Evolutionary conservation across 2,329 filamentous ascomycete species (phyloP), one percentile per base, ranked within the genome.

Genomic region (Ophiocordyceps camponoti-rufipedis): DNA sequence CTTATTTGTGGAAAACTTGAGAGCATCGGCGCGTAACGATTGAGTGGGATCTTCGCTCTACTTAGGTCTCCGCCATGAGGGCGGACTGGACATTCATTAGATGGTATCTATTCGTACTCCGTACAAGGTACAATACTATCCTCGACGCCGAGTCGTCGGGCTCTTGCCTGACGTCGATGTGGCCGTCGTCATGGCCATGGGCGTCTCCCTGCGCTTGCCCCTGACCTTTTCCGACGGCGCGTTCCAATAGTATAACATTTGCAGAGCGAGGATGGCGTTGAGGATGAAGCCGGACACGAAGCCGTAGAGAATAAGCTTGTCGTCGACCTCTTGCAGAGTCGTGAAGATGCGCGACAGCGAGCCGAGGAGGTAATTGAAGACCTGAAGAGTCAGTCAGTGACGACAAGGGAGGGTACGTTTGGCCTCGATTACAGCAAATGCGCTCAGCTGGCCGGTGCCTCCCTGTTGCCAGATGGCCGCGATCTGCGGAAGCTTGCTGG

Each of bases 211-310:
- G 46, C 58, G 59, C 59, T 70, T 70, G 46, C 59, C 60, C 54
- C 64, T 62, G 41, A 58, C 58, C 56, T 68, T 69, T 50, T 62
- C 58, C 13, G 72, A 68, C 10, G 74, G 72, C 8, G 71, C 66
- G 57, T 95, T 94, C 91, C 91, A 98, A 71, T 96, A 96, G 66
- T 88, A 94, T 28, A 94, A 59, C 82, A 98, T 91, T 69, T 98
- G 91, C 38, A 73, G 65, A 13, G 88, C 88, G 47, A 98, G 71
- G 47, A 98, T 74, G 47, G 80, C 71, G 64, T 98, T 98, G 54
- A 98, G 75, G n/a, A 71, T 66, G 61, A 95, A 95, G 28, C 87
- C 91, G 8, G 87, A 85, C 46, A 96, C 67, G 70, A 94, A 96
- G 44, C 88, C 84, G 66, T 94, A 96, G 28, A 98, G 74, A 56